These are phyloP conservation scores for Saturnispora saitoi DNA, from an alignment of 805 yeast genomes.

Conservation along the genomic window DNA sequence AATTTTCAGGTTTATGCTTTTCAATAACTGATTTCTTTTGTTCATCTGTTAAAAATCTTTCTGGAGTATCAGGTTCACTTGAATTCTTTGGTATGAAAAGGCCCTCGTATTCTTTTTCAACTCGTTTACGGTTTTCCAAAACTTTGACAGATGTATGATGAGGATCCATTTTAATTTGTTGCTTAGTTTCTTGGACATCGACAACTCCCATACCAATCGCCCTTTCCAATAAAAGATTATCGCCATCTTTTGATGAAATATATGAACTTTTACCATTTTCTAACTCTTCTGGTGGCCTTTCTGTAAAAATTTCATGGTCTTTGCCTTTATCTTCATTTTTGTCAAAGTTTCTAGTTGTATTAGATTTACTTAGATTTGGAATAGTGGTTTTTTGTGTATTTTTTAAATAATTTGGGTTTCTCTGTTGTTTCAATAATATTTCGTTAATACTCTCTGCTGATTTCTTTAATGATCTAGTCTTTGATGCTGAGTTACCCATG, in stretches of 20 bases:
- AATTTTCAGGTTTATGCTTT: constrained; percentile 7
- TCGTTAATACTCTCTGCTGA: neutral
- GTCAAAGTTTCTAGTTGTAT: neutral
- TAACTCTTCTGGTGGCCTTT: constrained; percentile 14
- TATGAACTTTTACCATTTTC: constrained; percentile 4
- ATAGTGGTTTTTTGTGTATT: constrained; percentile 8
- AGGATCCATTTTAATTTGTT: constrained; percentile 8
- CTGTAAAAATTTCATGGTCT: constrained; percentile 12
- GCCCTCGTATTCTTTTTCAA: constrained; percentile 18
- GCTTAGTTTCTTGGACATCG: constrained; percentile 13
- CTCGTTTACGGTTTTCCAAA: constrained; percentile 17
- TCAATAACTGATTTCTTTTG: constrained; percentile 8
- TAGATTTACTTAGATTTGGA: neutral
- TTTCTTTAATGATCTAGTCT: constrained; percentile 15
- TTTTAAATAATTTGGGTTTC: constrained; percentile 11
- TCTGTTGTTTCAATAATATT: constrained; percentile 4
- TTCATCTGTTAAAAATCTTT: constrained; percentile 15
- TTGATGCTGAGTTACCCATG: constrained; percentile 24
- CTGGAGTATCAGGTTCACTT: constrained; percentile 16
- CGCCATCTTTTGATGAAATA: neutral
- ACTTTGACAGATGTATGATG: constrained; percentile 20
- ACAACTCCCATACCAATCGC: constrained; percentile 22
- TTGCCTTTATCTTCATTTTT: neutral
- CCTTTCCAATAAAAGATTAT: constrained; percentile 7
- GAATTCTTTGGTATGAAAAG: constrained; percentile 12